Evolutionary conservation across 768 basidiomycete genomes (phyloP).

Genomic region (Trametes meyenii): DNA sequence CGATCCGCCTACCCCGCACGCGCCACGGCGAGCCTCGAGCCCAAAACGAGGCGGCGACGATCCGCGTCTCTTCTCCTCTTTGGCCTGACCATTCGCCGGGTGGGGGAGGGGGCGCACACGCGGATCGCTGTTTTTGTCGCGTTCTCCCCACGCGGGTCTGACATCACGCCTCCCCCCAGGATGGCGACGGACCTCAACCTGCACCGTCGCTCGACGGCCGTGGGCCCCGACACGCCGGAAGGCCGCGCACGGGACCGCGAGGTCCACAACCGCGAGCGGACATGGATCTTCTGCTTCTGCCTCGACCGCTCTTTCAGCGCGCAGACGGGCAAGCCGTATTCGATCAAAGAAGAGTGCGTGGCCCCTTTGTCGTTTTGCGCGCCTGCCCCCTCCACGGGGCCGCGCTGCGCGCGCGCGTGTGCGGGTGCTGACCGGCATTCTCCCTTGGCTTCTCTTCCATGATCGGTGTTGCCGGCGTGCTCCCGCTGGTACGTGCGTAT

Average conservation of each 20-base stretch:
- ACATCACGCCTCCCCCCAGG: conserved; percentile 41
- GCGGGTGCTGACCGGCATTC: conserved; percentile 15
- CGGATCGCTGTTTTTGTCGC: conserved; percentile 6
- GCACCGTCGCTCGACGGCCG: conserved; percentile 77
- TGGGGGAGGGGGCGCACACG: conserved; percentile 2
- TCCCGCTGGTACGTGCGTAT: background rate
- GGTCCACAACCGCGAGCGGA: conserved; percentile 92
- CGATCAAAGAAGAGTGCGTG: conserved; percentile 90
- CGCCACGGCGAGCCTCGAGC: background rate
- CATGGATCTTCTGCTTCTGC: conserved; percentile 88
- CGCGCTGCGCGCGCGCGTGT: background rate
- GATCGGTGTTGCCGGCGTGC: conserved; percentile 20
- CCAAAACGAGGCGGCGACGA: conserved; percentile 12
- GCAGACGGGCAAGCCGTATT: conserved; percentile 96
- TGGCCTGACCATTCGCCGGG: conserved; percentile 10
- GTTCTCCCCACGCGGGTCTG: conserved; percentile 16
- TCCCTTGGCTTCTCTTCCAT: conserved; percentile 12
- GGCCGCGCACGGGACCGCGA: conserved; percentile 78
- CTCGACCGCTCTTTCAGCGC: conserved; percentile 90
- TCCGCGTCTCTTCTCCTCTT: conserved; percentile 16
- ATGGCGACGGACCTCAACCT: conserved; percentile 97
- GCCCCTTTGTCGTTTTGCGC: background rate
- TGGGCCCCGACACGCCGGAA: conserved; percentile 72
- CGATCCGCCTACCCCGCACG: conserved; percentile 14
- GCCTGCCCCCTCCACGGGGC: background rate